Conservation (phyloP, 2,329 filamentous ascomycete species). For the Fusarium haematococcum region DNA sequence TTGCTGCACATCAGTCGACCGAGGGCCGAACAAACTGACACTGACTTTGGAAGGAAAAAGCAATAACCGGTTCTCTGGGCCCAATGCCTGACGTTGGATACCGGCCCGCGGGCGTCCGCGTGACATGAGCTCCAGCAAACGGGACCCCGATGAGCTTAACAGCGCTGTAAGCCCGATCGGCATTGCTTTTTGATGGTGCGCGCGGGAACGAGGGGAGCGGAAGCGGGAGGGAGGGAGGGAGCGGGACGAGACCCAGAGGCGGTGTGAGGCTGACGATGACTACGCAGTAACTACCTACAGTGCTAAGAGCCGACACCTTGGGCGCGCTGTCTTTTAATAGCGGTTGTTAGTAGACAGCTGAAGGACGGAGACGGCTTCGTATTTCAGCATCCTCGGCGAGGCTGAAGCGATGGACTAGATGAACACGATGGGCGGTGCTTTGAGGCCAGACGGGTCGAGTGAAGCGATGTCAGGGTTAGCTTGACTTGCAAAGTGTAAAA, state of each 20-base stretch:
- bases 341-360: constrained; percentile 18
- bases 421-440: neutral
- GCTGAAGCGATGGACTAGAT: constrained; percentile 7
- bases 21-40: constrained; percentile 15
- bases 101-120: constrained; percentile 16
- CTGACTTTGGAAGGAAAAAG: constrained; percentile 1
- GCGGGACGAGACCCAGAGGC: constrained; percentile 45
- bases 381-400: constrained; percentile 16
- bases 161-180: constrained; percentile 30
- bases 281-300: constrained; percentile 3
- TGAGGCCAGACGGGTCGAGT: constrained; percentile 7
- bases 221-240: constrained; percentile 40
- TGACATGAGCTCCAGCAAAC: constrained; percentile 7
- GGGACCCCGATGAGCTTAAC: constrained; percentile 1
- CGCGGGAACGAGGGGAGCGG: constrained; percentile 43
- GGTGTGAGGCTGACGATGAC: constrained; percentile 42
- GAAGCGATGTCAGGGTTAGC: constrained; percentile 12
- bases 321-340: constrained; percentile 18
- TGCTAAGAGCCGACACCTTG: constrained; percentile 9
- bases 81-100: constrained; percentile 12
- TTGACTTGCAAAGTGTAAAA: neutral
- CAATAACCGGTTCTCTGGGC: constrained; percentile 20
- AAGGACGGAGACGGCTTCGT: constrained; percentile 25
- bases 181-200: constrained; percentile 31
- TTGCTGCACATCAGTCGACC: constrained; percentile 22